phyloP scores from a whole-genome alignment of 257 asterid genomes.

The Solanum ossicruentum region DNA sequence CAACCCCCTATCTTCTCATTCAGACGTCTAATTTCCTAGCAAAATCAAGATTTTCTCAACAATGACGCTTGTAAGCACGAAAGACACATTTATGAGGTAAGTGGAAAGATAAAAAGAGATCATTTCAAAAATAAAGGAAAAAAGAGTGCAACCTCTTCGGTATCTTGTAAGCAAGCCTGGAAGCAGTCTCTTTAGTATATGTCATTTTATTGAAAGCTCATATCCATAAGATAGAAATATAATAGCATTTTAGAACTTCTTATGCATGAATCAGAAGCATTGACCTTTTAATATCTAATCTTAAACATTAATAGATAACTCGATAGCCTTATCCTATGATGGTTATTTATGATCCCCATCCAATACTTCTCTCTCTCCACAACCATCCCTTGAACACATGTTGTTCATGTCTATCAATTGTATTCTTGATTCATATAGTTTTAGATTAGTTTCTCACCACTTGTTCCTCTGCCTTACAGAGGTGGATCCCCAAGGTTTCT shows the following conservation, averaged over 20 bases:
- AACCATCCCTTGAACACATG: not conserved
- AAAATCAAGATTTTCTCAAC: not conserved
- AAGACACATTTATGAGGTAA: not conserved
- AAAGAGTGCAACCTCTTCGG: conserved; percentile 59
- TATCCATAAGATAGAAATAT: not conserved
- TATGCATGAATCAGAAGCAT: not conserved
- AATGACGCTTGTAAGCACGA: conserved; percentile 1
- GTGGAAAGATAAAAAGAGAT: not conserved
- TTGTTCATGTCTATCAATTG: not conserved
- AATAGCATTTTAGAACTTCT: not conserved
- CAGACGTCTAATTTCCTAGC: conserved; percentile 78
- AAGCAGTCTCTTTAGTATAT: conserved; percentile 55
- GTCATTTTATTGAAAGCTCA: not conserved
- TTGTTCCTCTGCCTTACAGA: no score
- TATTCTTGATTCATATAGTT: no score
- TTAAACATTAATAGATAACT: not conserved
- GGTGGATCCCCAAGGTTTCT: no score
- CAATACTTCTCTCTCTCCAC: not conserved
- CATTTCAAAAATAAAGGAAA: not conserved
- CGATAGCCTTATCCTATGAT: not conserved
- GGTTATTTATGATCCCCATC: not conserved
- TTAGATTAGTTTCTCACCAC: no score
- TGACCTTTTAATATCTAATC: not conserved
- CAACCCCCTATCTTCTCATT: conserved; percentile 79
- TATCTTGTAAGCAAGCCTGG: conserved; percentile 72